Conservation (phyloP, 306 rosid species). For the Ziziphus jujuba region DNA sequence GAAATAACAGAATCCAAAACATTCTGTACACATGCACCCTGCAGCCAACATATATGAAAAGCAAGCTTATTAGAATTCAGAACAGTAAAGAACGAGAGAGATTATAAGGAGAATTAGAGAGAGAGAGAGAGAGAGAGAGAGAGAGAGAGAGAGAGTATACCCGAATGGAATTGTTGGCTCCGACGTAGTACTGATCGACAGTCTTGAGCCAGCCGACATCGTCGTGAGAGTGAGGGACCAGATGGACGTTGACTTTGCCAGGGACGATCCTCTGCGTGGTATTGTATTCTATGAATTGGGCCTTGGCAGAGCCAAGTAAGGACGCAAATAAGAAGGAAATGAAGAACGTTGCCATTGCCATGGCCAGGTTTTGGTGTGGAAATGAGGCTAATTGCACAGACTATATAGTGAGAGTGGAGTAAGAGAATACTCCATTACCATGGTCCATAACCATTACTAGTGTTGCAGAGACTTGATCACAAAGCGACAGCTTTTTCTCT, state of each 20-base stretch:
- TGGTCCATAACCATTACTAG: neutral
- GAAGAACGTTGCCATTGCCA: conserved; percentile 24
- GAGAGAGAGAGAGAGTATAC: conserved; percentile 14
- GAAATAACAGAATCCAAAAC: conserved; percentile 76
- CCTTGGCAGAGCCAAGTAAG: conserved; percentile 24
- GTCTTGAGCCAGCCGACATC: conserved; percentile 93
- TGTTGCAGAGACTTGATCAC: neutral
- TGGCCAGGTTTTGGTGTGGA: conserved; percentile 1
- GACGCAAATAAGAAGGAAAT: conserved; percentile 27
- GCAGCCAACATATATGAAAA: conserved; percentile 10
- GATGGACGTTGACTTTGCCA: conserved; percentile 55
- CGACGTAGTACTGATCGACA: conserved; percentile 85
- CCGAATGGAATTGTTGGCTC: conserved; percentile 81
- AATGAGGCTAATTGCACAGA: too few species aligned
- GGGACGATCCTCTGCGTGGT: conserved; percentile 52
- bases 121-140: neutral
- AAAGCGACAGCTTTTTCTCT: neutral
- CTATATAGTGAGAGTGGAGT: neutral
- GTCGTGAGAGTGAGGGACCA: conserved; percentile 88
- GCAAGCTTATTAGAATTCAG: too few species aligned
- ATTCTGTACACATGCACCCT: conserved; percentile 90
- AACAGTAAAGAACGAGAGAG: neutral
- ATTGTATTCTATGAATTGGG: conserved; percentile 66
- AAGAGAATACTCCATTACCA: neutral
- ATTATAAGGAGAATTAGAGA: neutral